These are phyloP conservation scores for Scortechinia acanthostroma DNA, from an alignment of 2,329 filamentous ascomycete genomes.

Conservation along the genomic window DNA sequence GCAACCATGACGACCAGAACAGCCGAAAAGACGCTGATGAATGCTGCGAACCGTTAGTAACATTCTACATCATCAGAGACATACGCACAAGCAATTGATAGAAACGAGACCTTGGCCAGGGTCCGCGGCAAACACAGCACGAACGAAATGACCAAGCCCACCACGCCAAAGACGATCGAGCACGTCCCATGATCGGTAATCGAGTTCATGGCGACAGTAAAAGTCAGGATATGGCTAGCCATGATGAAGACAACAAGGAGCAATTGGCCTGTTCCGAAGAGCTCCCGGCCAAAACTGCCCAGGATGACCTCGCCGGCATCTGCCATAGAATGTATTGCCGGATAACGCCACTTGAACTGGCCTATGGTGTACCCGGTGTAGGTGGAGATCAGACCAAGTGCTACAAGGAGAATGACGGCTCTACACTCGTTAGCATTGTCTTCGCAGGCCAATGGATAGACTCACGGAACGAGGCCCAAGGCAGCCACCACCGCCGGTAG, in stretches of 20 bases:
- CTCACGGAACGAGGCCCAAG: conserved; percentile 41
- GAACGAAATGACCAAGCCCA: conserved; percentile 38
- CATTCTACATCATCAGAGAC: background rate
- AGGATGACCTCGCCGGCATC: conserved; percentile 41
- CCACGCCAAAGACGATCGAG: conserved; percentile 38
- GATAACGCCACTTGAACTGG: conserved; percentile 42
- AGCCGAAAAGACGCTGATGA: conserved; percentile 38
- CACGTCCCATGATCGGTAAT: conserved; percentile 41
- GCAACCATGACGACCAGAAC: conserved; percentile 44
- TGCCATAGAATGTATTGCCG: conserved; percentile 39
- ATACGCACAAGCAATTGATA: conserved; percentile 35
- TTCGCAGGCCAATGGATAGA: conserved; percentile 4
- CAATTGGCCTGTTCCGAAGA: conserved; percentile 37
- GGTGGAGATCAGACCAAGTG: conserved; percentile 40
- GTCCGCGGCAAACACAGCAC: conserved; percentile 40
- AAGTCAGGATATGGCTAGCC: conserved; percentile 46
- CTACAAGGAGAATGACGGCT: conserved; percentile 39
- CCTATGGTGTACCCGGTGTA: conserved; percentile 50
- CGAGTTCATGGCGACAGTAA: conserved; percentile 44
- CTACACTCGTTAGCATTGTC: conserved; percentile 10
- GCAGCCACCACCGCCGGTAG: conserved; percentile 41
- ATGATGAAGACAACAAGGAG: conserved; percentile 51
- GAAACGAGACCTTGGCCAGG: conserved; percentile 38
- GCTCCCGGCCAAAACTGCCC: conserved; percentile 34
- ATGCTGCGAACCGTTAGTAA: conserved; percentile 24